A percentile compares a stretch with the other conserved stretches of the same genome.
These are phyloP conservation scores for Chenopodium album DNA, from an alignment of 148 eudicot species.

Conservation along the genomic window DNA sequence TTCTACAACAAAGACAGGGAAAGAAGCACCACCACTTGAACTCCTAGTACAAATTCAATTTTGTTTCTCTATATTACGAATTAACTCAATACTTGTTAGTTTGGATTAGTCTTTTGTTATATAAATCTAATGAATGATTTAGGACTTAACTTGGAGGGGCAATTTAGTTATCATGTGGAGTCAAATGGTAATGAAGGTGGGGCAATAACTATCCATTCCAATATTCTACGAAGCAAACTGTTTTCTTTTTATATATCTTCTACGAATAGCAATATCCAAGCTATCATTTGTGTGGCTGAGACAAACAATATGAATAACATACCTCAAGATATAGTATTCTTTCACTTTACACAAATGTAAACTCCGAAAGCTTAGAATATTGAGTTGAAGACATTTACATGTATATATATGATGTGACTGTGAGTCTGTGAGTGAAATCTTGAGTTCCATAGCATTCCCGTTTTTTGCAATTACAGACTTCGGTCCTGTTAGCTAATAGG, in stretches of 20 bases:
- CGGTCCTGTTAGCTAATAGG: too few species aligned
- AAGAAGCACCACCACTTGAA: too few species aligned
- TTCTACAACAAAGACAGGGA: too few species aligned
- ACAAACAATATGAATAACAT: too few species aligned
- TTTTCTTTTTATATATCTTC: neutral
- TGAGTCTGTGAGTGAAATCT: too few species aligned
- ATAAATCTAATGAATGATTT: too few species aligned
- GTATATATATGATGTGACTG: too few species aligned
- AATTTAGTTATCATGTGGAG: neutral
- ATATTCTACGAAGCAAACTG: neutral
- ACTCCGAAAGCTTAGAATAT: too few species aligned
- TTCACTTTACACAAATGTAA: too few species aligned
- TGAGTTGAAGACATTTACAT: too few species aligned
- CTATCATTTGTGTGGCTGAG: neutral
- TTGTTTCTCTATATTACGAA: neutral
- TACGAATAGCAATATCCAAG: neutral
- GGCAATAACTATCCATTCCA: neutral
- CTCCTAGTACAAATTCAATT: neutral
- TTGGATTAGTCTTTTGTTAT: neutral
- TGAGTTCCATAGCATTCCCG: too few species aligned
- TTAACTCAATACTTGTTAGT: neutral
- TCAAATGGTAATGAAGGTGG: neutral
- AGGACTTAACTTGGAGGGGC: neutral
- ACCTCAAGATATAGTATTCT: neutral
- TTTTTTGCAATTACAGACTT: too few species aligned